A percentile compares a stretch with the other conserved stretches of the same genome.
These are phyloP conservation scores for Vitellaria paradoxa DNA, from an alignment of 179 eudicot species.

Conservation along the genomic window DNA sequence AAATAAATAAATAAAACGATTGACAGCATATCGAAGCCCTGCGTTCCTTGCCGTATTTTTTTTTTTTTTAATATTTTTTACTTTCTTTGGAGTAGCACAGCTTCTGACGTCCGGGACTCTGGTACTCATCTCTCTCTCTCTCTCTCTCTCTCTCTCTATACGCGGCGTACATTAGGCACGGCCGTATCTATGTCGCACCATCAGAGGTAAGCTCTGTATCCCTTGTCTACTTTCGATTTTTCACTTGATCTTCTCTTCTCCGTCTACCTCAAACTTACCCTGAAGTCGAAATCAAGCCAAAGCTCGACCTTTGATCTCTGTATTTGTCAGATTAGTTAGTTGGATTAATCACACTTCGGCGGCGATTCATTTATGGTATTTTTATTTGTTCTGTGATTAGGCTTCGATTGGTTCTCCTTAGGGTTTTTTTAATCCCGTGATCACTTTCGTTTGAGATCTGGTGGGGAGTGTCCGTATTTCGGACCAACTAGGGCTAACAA, in stretches of 20 bases:
- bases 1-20: no score
- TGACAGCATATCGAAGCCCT: no score
- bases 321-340: not conserved
- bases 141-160: not conserved
- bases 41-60: not conserved
- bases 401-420: slow-evolving; percentile 7
- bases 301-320: not conserved
- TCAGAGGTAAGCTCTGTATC: slow-evolving; percentile 8
- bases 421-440: slow-evolving; percentile 4
- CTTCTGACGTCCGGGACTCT: not conserved
- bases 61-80: not conserved
- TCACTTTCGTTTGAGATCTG: slow-evolving; percentile 22
- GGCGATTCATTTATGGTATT: slow-evolving; percentile 15
- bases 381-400: not conserved
- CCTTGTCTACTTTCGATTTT: no score
- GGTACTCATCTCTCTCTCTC: not conserved
- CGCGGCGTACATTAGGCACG: slow-evolving; percentile 21
- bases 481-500: slow-evolving; percentile 25
- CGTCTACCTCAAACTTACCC: not conserved
- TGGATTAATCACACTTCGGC: not conserved
- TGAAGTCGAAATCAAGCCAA: not conserved
- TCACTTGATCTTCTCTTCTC: not conserved
- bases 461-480: not conserved
- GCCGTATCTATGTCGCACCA: slow-evolving; percentile 22
- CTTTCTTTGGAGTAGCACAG: no score